Evolutionary conservation across 305 asterid species (phyloP).

Genomic region (Stenogyne calaminthoides): DNA sequence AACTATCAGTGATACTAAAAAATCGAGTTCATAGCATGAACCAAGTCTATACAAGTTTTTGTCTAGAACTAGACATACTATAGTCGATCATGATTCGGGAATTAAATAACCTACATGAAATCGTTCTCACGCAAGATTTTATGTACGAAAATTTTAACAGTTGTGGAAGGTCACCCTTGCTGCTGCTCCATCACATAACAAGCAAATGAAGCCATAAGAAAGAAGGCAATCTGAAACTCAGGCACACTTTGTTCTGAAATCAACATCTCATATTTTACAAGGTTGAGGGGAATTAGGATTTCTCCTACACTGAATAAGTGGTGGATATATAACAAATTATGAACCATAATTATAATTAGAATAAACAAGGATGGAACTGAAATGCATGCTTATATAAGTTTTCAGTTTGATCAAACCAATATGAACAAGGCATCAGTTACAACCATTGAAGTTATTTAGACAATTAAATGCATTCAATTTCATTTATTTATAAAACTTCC

Average conservation of each 20-base stretch:
- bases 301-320: constrained; percentile 24
- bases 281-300: constrained; percentile 32
- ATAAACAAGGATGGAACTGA: background rate
- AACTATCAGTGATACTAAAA: no score
- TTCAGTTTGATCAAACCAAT: background rate
- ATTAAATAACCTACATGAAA: no score
- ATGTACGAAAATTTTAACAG: no score
- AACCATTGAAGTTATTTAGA: background rate
- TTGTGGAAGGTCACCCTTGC: background rate
- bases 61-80: no score
- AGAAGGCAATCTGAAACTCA: constrained; percentile 30
- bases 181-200: background rate
- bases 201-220: constrained; percentile 28
- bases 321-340: constrained; percentile 27
- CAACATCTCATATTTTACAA: constrained; percentile 35
- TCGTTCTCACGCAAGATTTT: no score
- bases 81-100: no score
- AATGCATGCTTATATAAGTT: background rate
- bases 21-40: no score
- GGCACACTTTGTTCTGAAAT: constrained; percentile 19
- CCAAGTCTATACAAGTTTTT: no score
- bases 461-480: background rate
- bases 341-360: constrained; percentile 10
- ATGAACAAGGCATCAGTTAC: background rate
- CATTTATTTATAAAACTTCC: background rate